A percentile compares a stretch with the other conserved stretches of the same genome.
These are phyloP conservation scores for Mangifera indica DNA, from an alignment of 345 rosid species.

Conservation along the genomic window DNA sequence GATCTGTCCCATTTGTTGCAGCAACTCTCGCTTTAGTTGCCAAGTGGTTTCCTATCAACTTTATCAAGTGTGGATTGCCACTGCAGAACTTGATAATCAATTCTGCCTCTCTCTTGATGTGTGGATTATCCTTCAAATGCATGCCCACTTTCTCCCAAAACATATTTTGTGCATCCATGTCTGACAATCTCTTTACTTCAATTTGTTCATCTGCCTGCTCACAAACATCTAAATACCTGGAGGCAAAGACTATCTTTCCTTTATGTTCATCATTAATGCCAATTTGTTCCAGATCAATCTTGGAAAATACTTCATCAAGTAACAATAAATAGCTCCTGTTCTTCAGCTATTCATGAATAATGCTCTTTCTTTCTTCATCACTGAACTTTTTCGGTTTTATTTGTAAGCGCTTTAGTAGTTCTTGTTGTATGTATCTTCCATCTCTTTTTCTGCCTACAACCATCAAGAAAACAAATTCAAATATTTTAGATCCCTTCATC, in stretches of 20 bases:
- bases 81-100: not conserved
- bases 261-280: conserved; percentile 10
- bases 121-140: not conserved
- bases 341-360: not conserved
- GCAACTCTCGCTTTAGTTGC: not conserved
- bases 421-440: not conserved
- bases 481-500: not conserved
- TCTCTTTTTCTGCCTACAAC: not conserved
- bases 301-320: conserved; percentile 14
- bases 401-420: not conserved
- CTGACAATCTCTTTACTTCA: not conserved
- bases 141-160: conserved; percentile 5
- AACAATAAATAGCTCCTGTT: conserved; percentile 7
- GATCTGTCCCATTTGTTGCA: not conserved
- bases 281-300: not conserved
- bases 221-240: not conserved
- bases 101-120: not conserved
- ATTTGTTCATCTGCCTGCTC: not conserved
- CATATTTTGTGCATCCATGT: not conserved
- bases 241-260: conserved; percentile 21
- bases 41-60: not conserved
- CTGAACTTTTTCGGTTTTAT: not conserved
- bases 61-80: not conserved
- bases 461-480: conserved; percentile 6
- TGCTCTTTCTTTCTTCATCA: not conserved